Conservation (phyloP, 164 flowering plant species). For the Dillenia suffruticosa region DNA sequence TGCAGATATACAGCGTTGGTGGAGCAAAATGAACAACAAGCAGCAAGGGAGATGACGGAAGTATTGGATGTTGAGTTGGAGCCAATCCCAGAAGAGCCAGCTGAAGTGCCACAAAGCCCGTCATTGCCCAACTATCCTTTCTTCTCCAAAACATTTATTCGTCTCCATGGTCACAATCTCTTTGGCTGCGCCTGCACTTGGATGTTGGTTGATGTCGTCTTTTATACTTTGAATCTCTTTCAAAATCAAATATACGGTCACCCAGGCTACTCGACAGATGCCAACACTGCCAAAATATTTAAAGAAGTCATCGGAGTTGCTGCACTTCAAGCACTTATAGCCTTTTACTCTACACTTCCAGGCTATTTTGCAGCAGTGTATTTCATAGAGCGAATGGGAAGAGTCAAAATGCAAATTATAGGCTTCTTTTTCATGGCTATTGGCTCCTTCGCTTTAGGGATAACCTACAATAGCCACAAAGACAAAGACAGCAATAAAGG, state of each 20-base stretch:
- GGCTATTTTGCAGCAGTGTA: conserved; percentile 32
- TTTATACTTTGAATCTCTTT: neutral
- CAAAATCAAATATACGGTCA: conserved; percentile 19
- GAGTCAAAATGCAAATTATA: conserved; percentile 21
- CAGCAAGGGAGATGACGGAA: conserved; percentile 44
- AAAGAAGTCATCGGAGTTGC: conserved; percentile 17
- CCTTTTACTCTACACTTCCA: conserved; percentile 26
- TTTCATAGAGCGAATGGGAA: conserved; percentile 29
- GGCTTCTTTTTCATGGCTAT: conserved; percentile 5
- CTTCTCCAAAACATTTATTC: conserved; percentile 42
- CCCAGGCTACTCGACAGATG: neutral
- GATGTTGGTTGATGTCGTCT: conserved; percentile 23
- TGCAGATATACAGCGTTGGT: conserved; percentile 66
- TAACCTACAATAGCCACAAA: too few relatives aligned
- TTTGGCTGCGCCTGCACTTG: conserved; percentile 40
- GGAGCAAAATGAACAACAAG: conserved; percentile 41
- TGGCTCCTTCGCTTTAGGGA: too few relatives aligned
- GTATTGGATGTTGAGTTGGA: conserved; percentile 20
- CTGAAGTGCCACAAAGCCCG: conserved; percentile 7
- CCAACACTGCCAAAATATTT: conserved; percentile 1
- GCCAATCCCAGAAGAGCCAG: neutral
- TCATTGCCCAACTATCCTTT: conserved; percentile 26
- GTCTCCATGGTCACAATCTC: conserved; percentile 52
- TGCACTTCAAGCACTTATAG: conserved; percentile 36
- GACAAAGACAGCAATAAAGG: too few relatives aligned